A percentile compares a stretch with the other conserved stretches of the same genome.
phyloP scores from a whole-genome alignment of 2,329 filamentous ascomycete genomes.

The Ceratocystis lukuohia region DNA sequence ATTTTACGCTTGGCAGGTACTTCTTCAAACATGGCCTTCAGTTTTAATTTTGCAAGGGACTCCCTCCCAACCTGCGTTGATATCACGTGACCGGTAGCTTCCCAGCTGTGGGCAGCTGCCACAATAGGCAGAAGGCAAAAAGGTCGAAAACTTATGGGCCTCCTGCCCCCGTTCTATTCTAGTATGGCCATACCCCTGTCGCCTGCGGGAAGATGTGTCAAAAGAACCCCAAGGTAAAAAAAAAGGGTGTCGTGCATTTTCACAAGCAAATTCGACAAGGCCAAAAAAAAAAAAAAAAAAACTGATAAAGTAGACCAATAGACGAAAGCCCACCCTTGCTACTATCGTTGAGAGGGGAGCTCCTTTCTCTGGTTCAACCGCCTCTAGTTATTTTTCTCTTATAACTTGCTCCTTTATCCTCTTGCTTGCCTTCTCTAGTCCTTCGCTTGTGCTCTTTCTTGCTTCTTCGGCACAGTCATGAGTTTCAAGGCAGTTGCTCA shows the following conservation, averaged over 20 bases:
- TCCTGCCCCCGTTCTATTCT: background rate
- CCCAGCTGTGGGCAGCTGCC: background rate
- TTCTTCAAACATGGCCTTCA: background rate
- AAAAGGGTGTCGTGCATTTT: constrained; percentile 7
- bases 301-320: background rate
- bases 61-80: background rate
- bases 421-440: background rate
- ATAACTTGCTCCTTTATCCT: constrained; percentile 2
- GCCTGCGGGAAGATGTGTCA: constrained; percentile 6
- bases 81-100: background rate
- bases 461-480: constrained; percentile 1
- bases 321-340: background rate
- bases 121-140: too few relatives aligned
- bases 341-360: background rate
- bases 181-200: background rate
- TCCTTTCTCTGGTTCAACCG: constrained; percentile 5
- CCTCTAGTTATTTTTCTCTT: too few relatives aligned
- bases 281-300: background rate
- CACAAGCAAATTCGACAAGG: constrained; percentile 5
- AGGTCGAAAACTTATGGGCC: background rate
- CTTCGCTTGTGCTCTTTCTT: constrained; percentile 2
- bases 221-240: background rate
- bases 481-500: background rate
- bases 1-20: background rate
- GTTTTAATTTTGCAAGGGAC: background rate